Evolutionary conservation across 2,329 filamentous ascomycete genomes (phyloP).

Genomic region (Juglanconis juglandina): DNA sequence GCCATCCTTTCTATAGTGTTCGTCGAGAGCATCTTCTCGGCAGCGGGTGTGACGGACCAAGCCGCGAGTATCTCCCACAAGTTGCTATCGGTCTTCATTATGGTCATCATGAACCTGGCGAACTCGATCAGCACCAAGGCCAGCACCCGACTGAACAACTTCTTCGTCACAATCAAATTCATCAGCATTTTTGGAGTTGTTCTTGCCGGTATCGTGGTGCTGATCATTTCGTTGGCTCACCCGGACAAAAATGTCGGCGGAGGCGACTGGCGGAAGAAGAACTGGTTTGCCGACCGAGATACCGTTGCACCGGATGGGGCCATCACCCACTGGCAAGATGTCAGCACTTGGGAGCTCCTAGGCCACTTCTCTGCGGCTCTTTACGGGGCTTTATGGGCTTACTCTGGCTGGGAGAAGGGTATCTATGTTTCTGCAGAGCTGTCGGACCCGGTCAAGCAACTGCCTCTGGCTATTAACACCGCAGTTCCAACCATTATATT

Average conservation of each 20-base stretch:
- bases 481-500: constrained; percentile 57
- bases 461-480: constrained; percentile 60
- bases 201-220: constrained; percentile 45
- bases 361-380: constrained; percentile 59
- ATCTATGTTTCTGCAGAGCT: constrained; percentile 55
- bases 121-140: constrained; percentile 56
- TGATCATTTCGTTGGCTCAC: constrained; percentile 36
- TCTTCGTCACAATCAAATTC: constrained; percentile 55
- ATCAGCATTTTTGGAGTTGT: constrained; percentile 46
- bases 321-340: constrained; percentile 43
- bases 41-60: constrained; percentile 43
- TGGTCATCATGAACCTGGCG: constrained; percentile 44
- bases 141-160: constrained; percentile 52
- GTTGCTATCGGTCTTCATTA: constrained; percentile 46
- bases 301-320: constrained; percentile 48
- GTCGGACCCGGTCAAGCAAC: constrained; percentile 46
- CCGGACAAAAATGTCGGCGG: constrained; percentile 39
- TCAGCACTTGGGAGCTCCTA: constrained; percentile 56
- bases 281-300: constrained; percentile 54
- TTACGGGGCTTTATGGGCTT: constrained; percentile 62
- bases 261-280: constrained; percentile 47
- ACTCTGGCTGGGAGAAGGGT: constrained; percentile 65
- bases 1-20: constrained; percentile 64
- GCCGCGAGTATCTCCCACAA: constrained; percentile 45
- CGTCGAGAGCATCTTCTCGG: constrained; percentile 56